Evolutionary conservation across 2,329 filamentous ascomycete species (phyloP).

Genomic region (Trichoderma brevicompactum): DNA sequence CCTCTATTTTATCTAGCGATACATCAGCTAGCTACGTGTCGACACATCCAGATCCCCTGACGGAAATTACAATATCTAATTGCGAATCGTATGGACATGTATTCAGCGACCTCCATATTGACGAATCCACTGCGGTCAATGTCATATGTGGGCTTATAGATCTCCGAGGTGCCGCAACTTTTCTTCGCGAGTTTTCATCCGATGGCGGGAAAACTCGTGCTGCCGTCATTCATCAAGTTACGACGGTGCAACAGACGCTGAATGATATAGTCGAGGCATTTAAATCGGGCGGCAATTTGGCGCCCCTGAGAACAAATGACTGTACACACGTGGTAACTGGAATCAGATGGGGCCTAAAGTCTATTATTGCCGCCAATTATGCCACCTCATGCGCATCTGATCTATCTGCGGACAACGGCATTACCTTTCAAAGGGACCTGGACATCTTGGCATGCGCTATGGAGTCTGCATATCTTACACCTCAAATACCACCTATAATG

Average conservation of each 20-base stretch:
- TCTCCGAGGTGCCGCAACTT: slow-evolving; percentile 26
- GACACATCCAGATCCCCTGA: neutral
- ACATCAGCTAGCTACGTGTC: neutral
- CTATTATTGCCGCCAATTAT: slow-evolving; percentile 23
- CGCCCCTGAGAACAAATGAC: neutral
- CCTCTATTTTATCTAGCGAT: slow-evolving; percentile 12
- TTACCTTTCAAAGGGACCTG: slow-evolving; percentile 18
- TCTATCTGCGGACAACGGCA: neutral
- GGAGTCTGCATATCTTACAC: neutral
- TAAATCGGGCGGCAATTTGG: neutral
- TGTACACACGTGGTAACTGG: slow-evolving; percentile 30
- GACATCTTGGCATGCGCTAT: neutral
- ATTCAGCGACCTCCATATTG: slow-evolving; percentile 11
- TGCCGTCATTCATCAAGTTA: neutral
- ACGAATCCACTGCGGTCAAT: slow-evolving; percentile 27
- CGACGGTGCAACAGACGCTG: slow-evolving; percentile 16
- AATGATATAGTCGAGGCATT: neutral
- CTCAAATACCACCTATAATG: neutral
- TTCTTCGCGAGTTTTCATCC: neutral
- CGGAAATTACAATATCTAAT: neutral
- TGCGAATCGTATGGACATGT: slow-evolving; percentile 2
- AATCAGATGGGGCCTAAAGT: slow-evolving; percentile 31
- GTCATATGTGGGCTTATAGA: slow-evolving; percentile 21
- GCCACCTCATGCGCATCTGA: neutral
- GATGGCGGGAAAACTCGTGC: neutral